phyloP scores from a whole-genome alignment of 495 filamentous ascomycete genomes.

The Penicillium salamii region DNA sequence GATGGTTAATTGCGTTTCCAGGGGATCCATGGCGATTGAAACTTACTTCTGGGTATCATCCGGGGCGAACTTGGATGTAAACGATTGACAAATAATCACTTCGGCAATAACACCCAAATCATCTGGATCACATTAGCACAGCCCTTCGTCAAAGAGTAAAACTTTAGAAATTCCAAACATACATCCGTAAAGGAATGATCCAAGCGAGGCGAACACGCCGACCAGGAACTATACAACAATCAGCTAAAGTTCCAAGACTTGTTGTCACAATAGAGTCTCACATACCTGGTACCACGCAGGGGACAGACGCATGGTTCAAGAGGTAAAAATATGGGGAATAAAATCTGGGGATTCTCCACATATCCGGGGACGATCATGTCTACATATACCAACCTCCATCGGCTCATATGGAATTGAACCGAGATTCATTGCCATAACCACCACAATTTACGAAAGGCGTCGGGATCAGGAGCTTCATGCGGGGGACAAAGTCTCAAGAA shows the following conservation, averaged over 20 bases:
- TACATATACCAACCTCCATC: background rate
- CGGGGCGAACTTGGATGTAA: conserved; percentile 48
- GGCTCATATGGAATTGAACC: background rate
- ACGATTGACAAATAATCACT: conserved; percentile 53
- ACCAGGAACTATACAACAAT: conserved; percentile 51
- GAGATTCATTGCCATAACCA: background rate
- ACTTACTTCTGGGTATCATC: conserved; percentile 54
- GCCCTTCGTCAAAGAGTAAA: conserved; percentile 9
- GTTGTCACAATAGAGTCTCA: too few species aligned
- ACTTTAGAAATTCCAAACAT: too few species aligned
- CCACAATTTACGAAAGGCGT: background rate
- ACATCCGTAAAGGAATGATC: conserved; percentile 59
- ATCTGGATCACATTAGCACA: conserved; percentile 20
- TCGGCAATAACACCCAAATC: conserved; percentile 60
- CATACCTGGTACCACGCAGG: conserved; percentile 57
- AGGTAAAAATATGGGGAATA: conserved; percentile 2
- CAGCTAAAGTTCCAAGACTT: background rate
- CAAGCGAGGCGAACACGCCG: conserved; percentile 60
- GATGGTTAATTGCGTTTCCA: background rate
- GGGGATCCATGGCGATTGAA: background rate
- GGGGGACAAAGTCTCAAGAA: conserved; percentile 4
- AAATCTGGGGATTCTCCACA: conserved; percentile 24
- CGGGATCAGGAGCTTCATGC: background rate
- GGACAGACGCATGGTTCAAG: conserved; percentile 48
- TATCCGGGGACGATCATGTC: background rate